phyloP scores from a whole-genome alignment of 805 yeast genomes.

The Suhomyces faveliae region DNA sequence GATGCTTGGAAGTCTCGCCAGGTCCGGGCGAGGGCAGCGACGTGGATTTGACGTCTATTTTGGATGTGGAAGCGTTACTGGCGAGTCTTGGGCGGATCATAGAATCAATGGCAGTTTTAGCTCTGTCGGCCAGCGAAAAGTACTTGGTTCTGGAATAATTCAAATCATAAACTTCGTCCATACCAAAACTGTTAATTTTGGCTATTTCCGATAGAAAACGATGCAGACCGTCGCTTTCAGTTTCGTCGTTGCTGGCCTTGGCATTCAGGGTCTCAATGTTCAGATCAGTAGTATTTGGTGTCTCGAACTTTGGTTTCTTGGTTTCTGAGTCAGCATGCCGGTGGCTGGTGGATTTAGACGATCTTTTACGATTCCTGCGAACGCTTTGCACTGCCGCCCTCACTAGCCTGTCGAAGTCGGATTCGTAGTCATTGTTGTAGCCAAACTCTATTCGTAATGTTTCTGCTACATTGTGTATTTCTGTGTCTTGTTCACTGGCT shows the following conservation, averaged over 20 bases:
- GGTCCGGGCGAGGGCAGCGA: neutral
- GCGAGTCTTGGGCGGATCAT: slow-evolving; percentile 41
- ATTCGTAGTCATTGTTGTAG: slow-evolving; percentile 53
- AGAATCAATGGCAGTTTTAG: slow-evolving; percentile 48
- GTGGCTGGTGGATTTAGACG: slow-evolving; percentile 29
- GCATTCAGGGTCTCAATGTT: neutral
- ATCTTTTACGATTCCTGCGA: slow-evolving; percentile 78
- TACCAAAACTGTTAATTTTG: slow-evolving; percentile 31
- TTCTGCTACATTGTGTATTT: slow-evolving; percentile 75
- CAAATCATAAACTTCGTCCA: slow-evolving; percentile 33
- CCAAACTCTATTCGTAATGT: slow-evolving; percentile 75
- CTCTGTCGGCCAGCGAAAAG: slow-evolving; percentile 34
- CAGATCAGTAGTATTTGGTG: neutral
- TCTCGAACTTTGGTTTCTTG: neutral
- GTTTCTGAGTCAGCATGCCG: slow-evolving; percentile 7
- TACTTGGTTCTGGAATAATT: slow-evolving; percentile 31
- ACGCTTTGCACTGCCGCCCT: slow-evolving; percentile 93
- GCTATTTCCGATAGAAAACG: slow-evolving; percentile 37
- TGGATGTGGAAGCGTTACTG: neutral
- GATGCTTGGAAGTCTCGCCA: neutral
- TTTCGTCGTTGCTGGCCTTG: slow-evolving; percentile 5
- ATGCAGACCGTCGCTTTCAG: slow-evolving; percentile 1
- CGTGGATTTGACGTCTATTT: neutral
- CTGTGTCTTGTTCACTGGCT: slow-evolving; percentile 90
- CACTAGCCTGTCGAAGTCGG: slow-evolving; percentile 86